Evolutionary conservation across 2,329 filamentous ascomycete genomes (phyloP), one percentile per base, ranked within the genome.

Genomic region (Fusarium chlamydosporum): DNA sequence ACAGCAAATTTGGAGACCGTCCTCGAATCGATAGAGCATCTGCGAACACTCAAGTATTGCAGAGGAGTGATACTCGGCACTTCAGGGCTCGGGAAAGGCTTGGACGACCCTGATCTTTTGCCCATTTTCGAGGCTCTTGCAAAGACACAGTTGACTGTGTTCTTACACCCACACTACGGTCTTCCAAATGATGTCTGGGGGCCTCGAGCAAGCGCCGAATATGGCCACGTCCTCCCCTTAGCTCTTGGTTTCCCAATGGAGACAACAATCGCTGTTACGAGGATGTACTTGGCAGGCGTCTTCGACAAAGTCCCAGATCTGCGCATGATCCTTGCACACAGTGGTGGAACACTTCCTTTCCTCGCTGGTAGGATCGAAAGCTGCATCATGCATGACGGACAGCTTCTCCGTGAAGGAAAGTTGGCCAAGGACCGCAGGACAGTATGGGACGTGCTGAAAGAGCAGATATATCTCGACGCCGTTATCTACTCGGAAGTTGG

Each of bases 101-200:
- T 97, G 1, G 94, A 97, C 76, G 94, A 97, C 77, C 84, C 87
- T 4, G 79, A 81, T 1, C 81, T 97, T 27, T 85, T 95, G 35
- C 89, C 91, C 0, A 85, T 97, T 12, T 92, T 93, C 79, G 78
- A 84, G 12, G 89, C 90, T 0, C 79, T 97, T 2, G 88, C 92
- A 41, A 84, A 86, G 40, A 86, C 87, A 0, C 78, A 83, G 9
- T 82, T 93, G 34, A 82, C 92, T 26, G 83, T 97, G 48, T 97
- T 97, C 81, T 79, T 97, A 52, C 94, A 97, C 79, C 94, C 94
- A 29, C 94, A 97, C 79, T 97, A 97, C 77, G 94, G 94, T 2
- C 86, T 97, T 4, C 94, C 93, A 0, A 86, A 87, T 61, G 86
- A 89, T 10, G 92, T 96, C 5, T 97, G 92, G 80, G 94, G 94